phyloP scores from a whole-genome alignment of 2,329 filamentous ascomycete species.

The Colletotrichum plurivorum region DNA sequence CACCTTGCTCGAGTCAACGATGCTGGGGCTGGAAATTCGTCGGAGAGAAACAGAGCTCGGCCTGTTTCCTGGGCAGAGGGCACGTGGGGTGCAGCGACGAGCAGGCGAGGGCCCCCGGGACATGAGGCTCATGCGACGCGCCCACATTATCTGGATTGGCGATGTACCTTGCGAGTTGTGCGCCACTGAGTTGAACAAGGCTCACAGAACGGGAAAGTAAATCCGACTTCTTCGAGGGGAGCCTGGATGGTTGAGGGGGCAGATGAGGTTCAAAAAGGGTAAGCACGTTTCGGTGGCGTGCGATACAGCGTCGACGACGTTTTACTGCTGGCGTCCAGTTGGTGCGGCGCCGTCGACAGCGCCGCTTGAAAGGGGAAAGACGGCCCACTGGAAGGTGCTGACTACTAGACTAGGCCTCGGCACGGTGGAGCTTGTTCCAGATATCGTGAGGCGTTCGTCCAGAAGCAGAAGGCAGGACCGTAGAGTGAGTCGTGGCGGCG shows the following conservation, averaged over 20 bases:
- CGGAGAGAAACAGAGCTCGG: conserved; percentile 24
- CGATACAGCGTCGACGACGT: conserved; percentile 21
- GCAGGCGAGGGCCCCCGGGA: conserved; percentile 9
- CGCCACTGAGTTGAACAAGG: background rate
- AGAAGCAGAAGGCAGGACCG: conserved; percentile 35
- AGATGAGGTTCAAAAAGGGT: conserved; percentile 6
- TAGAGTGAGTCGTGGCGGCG: conserved; percentile 21
- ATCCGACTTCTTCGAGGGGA: background rate
- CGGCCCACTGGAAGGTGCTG: conserved; percentile 12
- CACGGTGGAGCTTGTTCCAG: conserved; percentile 29
- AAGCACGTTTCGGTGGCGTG: conserved; percentile 33
- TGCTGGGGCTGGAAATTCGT: conserved; percentile 8
- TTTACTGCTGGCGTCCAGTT: background rate
- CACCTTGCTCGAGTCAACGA: conserved; percentile 5
- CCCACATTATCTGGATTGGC: conserved; percentile 7
- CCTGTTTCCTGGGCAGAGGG: conserved; percentile 19
- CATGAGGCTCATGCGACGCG: conserved; percentile 31
- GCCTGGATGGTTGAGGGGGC: conserved; percentile 1
- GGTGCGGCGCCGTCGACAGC: conserved; percentile 10
- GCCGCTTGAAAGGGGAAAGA: conserved; percentile 13
- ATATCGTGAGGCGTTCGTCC: conserved; percentile 30
- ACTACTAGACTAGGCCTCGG: background rate
- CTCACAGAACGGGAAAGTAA: conserved; percentile 14
- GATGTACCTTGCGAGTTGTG: background rate
- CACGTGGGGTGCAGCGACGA: conserved; percentile 10